Percentiles rank a stretch among this genome's conserved stretches.
Conservation (phyloP, 441 rosid genomes). For the Eutrema salsugineum region DNA sequence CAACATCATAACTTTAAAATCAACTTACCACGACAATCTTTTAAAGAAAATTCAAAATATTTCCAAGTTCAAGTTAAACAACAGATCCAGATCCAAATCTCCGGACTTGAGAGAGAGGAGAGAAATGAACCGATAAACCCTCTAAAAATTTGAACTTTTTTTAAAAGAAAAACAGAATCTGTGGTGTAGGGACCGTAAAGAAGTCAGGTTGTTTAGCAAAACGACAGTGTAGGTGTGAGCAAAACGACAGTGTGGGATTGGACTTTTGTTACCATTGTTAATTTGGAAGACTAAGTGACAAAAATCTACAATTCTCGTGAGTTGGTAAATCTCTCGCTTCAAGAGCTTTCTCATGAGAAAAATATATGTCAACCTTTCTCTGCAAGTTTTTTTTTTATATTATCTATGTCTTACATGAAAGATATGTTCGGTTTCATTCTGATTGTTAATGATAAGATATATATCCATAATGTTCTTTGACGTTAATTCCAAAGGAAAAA, state of each 20-base stretch:
- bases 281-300: neutral
- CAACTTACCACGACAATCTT: slow-evolving; percentile 11
- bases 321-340: slow-evolving; percentile 23
- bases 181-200: slow-evolving; percentile 17
- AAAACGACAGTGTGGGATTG: slow-evolving; percentile 18
- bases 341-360: neutral
- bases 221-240: slow-evolving; percentile 11
- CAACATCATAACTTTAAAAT: slow-evolving; percentile 22
- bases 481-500: slow-evolving; percentile 16
- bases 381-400: neutral
- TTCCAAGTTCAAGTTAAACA: neutral
- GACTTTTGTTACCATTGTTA: slow-evolving; percentile 16
- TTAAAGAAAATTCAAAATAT: neutral
- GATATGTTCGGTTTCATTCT: no score
- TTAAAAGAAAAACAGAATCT: neutral
- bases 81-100: slow-evolving; percentile 16
- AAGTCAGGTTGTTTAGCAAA: slow-evolving; percentile 10
- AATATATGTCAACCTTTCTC: neutral
- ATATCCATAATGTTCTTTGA: slow-evolving; percentile 1
- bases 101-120: neutral
- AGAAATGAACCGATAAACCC: neutral
- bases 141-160: neutral
- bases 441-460: neutral
- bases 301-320: slow-evolving; percentile 26
- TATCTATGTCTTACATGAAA: no score